Evolutionary conservation across 2,329 filamentous ascomycete genomes (phyloP).

Genomic region (Davidsoniella eucalypti): DNA sequence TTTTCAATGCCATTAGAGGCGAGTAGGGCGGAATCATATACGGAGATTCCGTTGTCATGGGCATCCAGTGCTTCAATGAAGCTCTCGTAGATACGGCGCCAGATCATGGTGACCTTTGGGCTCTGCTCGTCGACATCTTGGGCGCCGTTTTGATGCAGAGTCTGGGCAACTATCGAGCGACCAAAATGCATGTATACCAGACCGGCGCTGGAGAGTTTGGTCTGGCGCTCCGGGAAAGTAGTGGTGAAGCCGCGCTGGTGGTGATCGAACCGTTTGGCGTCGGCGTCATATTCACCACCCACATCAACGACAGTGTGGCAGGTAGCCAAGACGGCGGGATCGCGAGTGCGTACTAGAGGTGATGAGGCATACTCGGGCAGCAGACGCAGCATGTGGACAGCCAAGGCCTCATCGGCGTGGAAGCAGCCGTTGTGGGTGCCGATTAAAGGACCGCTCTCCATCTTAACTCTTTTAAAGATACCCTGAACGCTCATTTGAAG

Average conservation of each 20-base stretch:
- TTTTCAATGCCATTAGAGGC: slow-evolving; percentile 58
- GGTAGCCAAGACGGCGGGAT: slow-evolving; percentile 56
- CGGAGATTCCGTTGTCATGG: slow-evolving; percentile 87
- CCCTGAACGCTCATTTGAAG: slow-evolving; percentile 45
- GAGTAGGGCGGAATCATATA: slow-evolving; percentile 57
- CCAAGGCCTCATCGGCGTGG: slow-evolving; percentile 94
- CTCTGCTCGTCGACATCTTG: slow-evolving; percentile 36
- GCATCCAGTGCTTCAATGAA: slow-evolving; percentile 95
- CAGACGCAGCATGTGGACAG: slow-evolving; percentile 84
- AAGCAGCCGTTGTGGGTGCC: slow-evolving; percentile 98
- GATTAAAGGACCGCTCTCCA: slow-evolving; percentile 36
- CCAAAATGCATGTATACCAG: slow-evolving; percentile 95
- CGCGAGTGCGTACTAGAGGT: slow-evolving; percentile 69
- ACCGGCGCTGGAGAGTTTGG: slow-evolving; percentile 86
- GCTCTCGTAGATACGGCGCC: slow-evolving; percentile 76
- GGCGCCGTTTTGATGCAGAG: slow-evolving; percentile 22
- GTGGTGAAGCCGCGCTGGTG: slow-evolving; percentile 84
- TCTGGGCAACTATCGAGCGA: slow-evolving; percentile 56
- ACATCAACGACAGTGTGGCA: slow-evolving; percentile 97
- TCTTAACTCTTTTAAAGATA: slow-evolving; percentile 72
- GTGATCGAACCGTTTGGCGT: slow-evolving; percentile 74
- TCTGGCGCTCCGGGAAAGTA: slow-evolving; percentile 67
- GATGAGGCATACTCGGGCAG: slow-evolving; percentile 66
- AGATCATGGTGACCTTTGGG: slow-evolving; percentile 57
- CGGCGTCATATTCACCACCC: slow-evolving; percentile 79